Conservation (phyloP, 2,329 filamentous ascomycete species). For the Lasiodiplodia hormozganensis region DNA sequence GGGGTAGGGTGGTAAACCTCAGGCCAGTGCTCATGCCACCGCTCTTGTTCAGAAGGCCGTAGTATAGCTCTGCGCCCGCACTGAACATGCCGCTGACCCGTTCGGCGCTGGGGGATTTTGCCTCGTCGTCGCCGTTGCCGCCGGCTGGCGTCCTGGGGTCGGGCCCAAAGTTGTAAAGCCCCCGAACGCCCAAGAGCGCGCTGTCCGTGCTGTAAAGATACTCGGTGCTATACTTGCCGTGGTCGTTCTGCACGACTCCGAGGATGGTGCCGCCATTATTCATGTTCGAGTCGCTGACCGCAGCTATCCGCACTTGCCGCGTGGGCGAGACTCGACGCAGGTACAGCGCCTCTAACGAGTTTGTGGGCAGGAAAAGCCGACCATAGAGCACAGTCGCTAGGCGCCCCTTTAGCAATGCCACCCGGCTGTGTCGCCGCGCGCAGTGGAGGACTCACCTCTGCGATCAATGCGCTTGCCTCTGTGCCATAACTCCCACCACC, state of each 20-base stretch:
- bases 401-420: slow-evolving; percentile 35
- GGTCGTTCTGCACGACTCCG: slow-evolving; percentile 79
- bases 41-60: slow-evolving; percentile 92
- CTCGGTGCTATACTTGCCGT: slow-evolving; percentile 86
- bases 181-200: slow-evolving; percentile 83
- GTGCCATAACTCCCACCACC: slow-evolving; percentile 63
- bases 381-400: slow-evolving; percentile 73
- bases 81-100: slow-evolving; percentile 82
- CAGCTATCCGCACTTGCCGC: slow-evolving; percentile 79
- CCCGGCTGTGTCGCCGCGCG: slow-evolving; percentile 23
- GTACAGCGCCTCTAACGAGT: slow-evolving; percentile 84
- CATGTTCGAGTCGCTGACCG: slow-evolving; percentile 74
- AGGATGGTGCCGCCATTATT: slow-evolving; percentile 79
- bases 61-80: slow-evolving; percentile 92
- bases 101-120: slow-evolving; percentile 51
- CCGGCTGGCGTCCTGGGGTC: slow-evolving; percentile 58
- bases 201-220: slow-evolving; percentile 93
- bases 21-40: slow-evolving; percentile 88
- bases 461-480: slow-evolving; percentile 57
- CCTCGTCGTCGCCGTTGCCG: slow-evolving; percentile 29
- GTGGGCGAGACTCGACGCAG: slow-evolving; percentile 78
- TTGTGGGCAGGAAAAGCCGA: slow-evolving; percentile 81
- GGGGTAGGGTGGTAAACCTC: slow-evolving; percentile 86
- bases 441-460: slow-evolving; percentile 47
- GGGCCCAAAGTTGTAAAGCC: slow-evolving; percentile 91